Evolutionary conservation across 2,329 filamentous ascomycete species (phyloP).

Genomic region (Fonsecaea monophora): DNA sequence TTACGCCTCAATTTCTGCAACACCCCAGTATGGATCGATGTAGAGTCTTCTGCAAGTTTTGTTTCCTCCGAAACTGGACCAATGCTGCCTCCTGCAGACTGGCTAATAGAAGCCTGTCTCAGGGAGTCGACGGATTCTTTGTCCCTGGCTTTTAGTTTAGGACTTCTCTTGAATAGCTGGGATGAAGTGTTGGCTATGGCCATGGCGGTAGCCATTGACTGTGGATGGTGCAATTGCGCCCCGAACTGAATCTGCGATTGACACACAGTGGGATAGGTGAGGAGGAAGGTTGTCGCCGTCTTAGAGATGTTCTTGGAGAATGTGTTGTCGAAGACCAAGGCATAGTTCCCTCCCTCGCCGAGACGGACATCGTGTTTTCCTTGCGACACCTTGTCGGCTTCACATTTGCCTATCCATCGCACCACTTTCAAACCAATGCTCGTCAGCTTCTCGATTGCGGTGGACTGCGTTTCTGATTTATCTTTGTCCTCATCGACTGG

Average conservation of each 20-base stretch:
- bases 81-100: constrained; percentile 25
- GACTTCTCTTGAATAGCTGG: constrained; percentile 42
- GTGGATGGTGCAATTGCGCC: constrained; percentile 59
- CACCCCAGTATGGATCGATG: constrained; percentile 78
- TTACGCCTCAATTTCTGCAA: constrained; percentile 90
- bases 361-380: constrained; percentile 80
- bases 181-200: constrained; percentile 36
- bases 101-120: constrained; percentile 44
- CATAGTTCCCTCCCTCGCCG: constrained; percentile 88
- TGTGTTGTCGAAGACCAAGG: constrained; percentile 96
- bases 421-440: constrained; percentile 68
- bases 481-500: constrained; percentile 48
- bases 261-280: constrained; percentile 85
- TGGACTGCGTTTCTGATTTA: constrained; percentile 56
- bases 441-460: constrained; percentile 71
- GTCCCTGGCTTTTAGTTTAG: constrained; percentile 51
- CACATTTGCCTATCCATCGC: constrained; percentile 89
- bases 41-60: constrained; percentile 24
- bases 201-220: constrained; percentile 57
- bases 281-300: constrained; percentile 89
- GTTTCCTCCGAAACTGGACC: constrained; percentile 22
- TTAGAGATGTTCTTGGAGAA: constrained; percentile 96
- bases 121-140: constrained; percentile 61
- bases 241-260: constrained; percentile 52
- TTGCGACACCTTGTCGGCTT: constrained; percentile 92